Conservation (phyloP, 495 filamentous ascomycete genomes). For the Aspergillus haitiensis region DNA sequence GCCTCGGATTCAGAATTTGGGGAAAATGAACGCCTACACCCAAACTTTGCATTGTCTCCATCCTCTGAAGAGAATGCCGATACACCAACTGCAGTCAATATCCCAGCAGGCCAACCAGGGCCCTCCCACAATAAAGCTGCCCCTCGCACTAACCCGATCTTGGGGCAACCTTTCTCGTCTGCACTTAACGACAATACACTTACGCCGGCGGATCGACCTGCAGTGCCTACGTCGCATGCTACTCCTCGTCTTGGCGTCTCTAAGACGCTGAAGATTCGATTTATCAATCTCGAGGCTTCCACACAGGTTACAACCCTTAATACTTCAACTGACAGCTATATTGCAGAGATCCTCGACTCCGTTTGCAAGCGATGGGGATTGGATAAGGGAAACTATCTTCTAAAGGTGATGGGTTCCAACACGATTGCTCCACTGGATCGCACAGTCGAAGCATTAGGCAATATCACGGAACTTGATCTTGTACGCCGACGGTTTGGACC, state of each 20-base stretch:
- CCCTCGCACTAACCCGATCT: conserved; percentile 58
- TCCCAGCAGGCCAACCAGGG: conserved; percentile 36
- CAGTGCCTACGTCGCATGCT: conserved; percentile 54
- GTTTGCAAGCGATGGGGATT: conserved; percentile 86
- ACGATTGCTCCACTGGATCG: conserved; percentile 84
- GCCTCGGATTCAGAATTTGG: conserved; percentile 74
- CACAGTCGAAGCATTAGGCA: conserved; percentile 84
- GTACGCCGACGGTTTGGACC: conserved; percentile 83
- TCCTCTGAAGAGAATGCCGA: conserved; percentile 43
- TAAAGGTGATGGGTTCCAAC: conserved; percentile 82
- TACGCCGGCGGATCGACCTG: conserved; percentile 64
- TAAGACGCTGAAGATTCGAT: conserved; percentile 83
- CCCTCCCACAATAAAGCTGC: conserved; percentile 29
- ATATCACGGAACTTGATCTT: conserved; percentile 81
- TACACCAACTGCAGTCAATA: conserved; percentile 43
- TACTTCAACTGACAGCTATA: conserved; percentile 89
- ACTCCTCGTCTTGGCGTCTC: conserved; percentile 73
- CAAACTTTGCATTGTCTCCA: conserved; percentile 63
- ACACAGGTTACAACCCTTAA: conserved; percentile 68
- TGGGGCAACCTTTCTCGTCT: conserved; percentile 51
- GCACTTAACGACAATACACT: conserved; percentile 56
- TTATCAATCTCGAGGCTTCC: conserved; percentile 67
- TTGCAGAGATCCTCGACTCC: conserved; percentile 89
- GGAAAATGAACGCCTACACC: conserved; percentile 75
- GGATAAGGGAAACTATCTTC: conserved; percentile 84